These are phyloP conservation scores for Podospora sp. DNA, from an alignment of 495 filamentous ascomycete species.

Conservation along the genomic window DNA sequence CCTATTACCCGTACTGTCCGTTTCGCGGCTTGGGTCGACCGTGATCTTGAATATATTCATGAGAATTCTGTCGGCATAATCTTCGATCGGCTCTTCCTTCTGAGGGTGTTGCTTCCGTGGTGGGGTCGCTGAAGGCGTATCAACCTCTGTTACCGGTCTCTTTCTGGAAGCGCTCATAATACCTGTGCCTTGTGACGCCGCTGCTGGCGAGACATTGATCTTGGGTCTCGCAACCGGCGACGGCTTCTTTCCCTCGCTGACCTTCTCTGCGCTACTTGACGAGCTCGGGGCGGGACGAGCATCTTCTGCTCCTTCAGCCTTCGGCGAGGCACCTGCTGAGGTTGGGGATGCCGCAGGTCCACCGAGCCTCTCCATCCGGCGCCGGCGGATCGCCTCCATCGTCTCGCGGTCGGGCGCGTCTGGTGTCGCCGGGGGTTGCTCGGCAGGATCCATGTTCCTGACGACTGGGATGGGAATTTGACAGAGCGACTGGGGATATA, in stretches of 20 bases:
- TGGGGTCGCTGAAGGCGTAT: slow-evolving; percentile 29
- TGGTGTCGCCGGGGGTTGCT: slow-evolving; percentile 30
- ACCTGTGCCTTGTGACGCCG: slow-evolving; percentile 28
- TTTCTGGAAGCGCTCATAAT: slow-evolving; percentile 28
- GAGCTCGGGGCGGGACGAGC: slow-evolving; percentile 12
- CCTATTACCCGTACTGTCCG: slow-evolving; percentile 62
- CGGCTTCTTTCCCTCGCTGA: slow-evolving; percentile 9
- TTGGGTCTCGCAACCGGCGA: slow-evolving; percentile 26
- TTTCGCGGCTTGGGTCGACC: slow-evolving; percentile 59
- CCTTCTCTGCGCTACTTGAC: slow-evolving; percentile 14
- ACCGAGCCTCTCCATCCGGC: slow-evolving; percentile 47
- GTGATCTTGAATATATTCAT: slow-evolving; percentile 72
- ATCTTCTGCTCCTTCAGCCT: slow-evolving; percentile 11
- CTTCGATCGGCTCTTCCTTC: slow-evolving; percentile 52
- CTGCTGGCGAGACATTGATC: slow-evolving; percentile 33
- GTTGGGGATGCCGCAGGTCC: slow-evolving; percentile 28
- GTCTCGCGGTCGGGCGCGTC: slow-evolving; percentile 40
- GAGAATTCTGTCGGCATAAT: slow-evolving; percentile 72
- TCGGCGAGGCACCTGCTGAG: slow-evolving; percentile 19
- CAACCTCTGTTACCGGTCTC: slow-evolving; percentile 34
- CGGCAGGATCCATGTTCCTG: slow-evolving; percentile 35
- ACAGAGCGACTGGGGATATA: background rate
- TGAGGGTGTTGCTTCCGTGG: slow-evolving; percentile 31
- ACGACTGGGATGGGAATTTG: background rate
- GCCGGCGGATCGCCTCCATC: slow-evolving; percentile 45